Base-by-base conservation (phyloP, 148 eudicot genomes). In the Rheum nobile region DNA sequence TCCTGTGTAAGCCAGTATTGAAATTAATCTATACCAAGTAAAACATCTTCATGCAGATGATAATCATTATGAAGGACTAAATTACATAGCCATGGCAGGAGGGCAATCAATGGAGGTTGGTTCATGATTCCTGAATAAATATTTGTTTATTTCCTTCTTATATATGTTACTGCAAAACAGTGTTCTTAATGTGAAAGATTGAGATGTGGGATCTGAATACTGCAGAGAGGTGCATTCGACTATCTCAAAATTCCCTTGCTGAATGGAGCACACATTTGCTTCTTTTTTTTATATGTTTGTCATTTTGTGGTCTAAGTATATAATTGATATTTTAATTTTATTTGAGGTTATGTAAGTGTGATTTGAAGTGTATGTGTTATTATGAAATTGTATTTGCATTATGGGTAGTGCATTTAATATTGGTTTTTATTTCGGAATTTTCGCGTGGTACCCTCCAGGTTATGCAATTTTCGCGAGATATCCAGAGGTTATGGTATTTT, bases 151-250 rank as follows among this genome's bases (percentile, higher is more conserved):
- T 75, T 67, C 29, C 57, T 47, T 22, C 5, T 71, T 76, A 5
- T 26, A 9, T 34, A 52, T 41, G 75, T 82, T 72, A 77, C 77
- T 72, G 74, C 21, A 17, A 68, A 48, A 63, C 41, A 41, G 37
- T 76, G 35, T 24, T 24, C 65, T 75, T 75, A 74, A 75, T 69
- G 24, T 81, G 78, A 76, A 79, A 91, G 97, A 93, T 89, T 83
- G 98, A 94, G 87, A 81, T 94, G 79, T 94, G 98, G 97, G 98
- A 93, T 84, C 87, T 89, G 52, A 83, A 85, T 79, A 76, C 85
- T 81, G 92, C 92, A 74, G 80, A 85, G 80, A 87, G 83, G 79
- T 83, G 91, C 74, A 77, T 72, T 32, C 83, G 50, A 61, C 68
- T 93, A 35, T 82, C 89, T 78, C 84, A 85, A 78, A 78, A 50